These are phyloP conservation scores for Melastoma malabathricum DNA, from an alignment of 345 rosid species.

Conservation along the genomic window DNA sequence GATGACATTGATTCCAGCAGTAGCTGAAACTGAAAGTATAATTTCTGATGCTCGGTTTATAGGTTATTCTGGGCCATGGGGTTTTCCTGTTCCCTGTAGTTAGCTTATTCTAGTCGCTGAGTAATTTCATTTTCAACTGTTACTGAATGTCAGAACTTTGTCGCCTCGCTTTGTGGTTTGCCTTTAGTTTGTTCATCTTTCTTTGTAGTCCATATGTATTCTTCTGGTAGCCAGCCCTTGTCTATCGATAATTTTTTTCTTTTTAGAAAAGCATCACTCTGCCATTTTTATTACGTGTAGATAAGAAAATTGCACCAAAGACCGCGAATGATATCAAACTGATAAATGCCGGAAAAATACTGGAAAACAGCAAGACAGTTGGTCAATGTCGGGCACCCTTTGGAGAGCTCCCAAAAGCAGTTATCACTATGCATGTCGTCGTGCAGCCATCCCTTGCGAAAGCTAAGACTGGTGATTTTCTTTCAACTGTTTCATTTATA, in stretches of 20 bases:
- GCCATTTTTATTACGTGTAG: constrained; percentile 21
- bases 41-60: too few relatives aligned
- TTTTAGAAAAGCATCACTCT: constrained; percentile 2
- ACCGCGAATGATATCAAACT: constrained; percentile 70
- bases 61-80: too few relatives aligned
- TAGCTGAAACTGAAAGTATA: too few relatives aligned
- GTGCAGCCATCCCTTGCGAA: constrained; percentile 69
- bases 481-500: neutral
- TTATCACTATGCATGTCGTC: constrained; percentile 91
- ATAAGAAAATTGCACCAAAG: constrained; percentile 68
- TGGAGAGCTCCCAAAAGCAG: constrained; percentile 57
- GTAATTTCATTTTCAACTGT: too few relatives aligned
- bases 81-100: too few relatives aligned
- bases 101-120: too few relatives aligned
- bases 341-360: constrained; percentile 78
- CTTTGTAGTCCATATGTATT: too few relatives aligned
- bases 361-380: constrained; percentile 77
- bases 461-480: constrained; percentile 53
- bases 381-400: constrained; percentile 75
- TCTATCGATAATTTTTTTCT: neutral
- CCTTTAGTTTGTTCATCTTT: too few relatives aligned
- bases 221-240: neutral
- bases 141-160: too few relatives aligned
- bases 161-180: too few relatives aligned
- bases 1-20: too few relatives aligned